phyloP scores from a whole-genome alignment of 1,284 basidiomycete species.

The Sutorius eximius region DNA sequence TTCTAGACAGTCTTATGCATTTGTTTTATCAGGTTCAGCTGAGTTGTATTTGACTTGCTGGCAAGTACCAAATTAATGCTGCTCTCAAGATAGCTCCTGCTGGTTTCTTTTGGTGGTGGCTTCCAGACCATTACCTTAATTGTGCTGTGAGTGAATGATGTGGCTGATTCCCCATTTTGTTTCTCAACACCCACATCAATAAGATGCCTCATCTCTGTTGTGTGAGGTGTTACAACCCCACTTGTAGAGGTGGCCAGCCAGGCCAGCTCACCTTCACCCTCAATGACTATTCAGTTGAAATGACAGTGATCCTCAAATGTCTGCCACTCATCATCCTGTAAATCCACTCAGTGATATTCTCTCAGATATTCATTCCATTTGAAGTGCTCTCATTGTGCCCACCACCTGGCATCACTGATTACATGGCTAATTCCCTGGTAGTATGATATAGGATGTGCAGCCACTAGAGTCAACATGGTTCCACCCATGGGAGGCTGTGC shows the following conservation, averaged over 20 bases:
- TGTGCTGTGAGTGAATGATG: not conserved
- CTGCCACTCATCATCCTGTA: not conserved
- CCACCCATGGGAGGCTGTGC: not conserved
- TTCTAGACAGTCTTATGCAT: not conserved
- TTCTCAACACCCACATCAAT: not conserved
- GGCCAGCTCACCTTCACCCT: too few species aligned
- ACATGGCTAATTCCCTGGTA: not conserved
- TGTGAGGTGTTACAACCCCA: not conserved
- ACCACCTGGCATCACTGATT: not conserved
- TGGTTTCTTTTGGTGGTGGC: conserved; percentile 2
- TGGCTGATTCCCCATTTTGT: not conserved
- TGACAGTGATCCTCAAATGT: too few species aligned
- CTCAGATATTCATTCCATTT: not conserved
- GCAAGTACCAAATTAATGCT: not conserved
- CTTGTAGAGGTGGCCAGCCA: not conserved
- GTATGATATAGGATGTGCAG: not conserved
- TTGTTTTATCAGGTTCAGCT: not conserved
- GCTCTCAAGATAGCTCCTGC: not conserved
- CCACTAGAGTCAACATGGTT: not conserved
- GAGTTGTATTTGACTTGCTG: not conserved
- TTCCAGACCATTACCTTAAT: not conserved
- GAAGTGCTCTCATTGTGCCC: not conserved
- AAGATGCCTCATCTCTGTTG: not conserved
- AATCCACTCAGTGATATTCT: not conserved
- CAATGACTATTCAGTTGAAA: not conserved